Evolutionary conservation across 441 rosid genomes (phyloP), one percentile per base, ranked within the genome.

Genomic region (Omphalea diandra): DNA sequence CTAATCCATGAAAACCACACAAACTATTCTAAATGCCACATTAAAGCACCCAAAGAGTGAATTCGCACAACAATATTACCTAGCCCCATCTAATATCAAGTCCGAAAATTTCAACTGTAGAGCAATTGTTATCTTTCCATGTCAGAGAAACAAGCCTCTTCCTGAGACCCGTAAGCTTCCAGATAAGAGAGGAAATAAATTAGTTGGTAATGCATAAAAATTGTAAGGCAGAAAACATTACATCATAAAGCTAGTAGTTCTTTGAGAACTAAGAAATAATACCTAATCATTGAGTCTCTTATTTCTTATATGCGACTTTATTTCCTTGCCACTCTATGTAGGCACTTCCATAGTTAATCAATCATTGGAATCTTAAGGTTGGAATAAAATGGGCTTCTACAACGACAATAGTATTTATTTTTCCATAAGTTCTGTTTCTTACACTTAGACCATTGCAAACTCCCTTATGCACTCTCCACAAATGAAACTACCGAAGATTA

Each of bases 81-180:
- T 94, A 96, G 67, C 97, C 97, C 98, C 98, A 94, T 76, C 98
- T 97, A 35, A 94, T 85, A 84, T 94, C 99, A 67, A 94, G 96
- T 67, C 99, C 99, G 69, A 96, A 92, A 73, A 94, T 77, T 89
- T 91, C 97, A 59, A 94, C 99, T 0, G 72, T 61, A 73, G 91
- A 76, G 80, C 82, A 84, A 8, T 84, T 83, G 49, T 67, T 65
- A 66, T 82, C 82, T 81, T 82, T 74, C 88, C 94, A 80, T 70
- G 83, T 72, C 81, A 91, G 79, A 69, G 84, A 83, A 58, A 90
- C 84, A 69, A 66, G 81, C 85, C 85, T 82, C 87, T 68, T 91
- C 75, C 80, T 87, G 61, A 81, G 85, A 71, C 94, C 97, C 66
- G 97, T 85, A 70, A 94, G 90, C 99, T 94, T 78, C 80, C 63